Conservation (phyloP, 441 rosid genomes). For the Jatropha podagrica region DNA sequence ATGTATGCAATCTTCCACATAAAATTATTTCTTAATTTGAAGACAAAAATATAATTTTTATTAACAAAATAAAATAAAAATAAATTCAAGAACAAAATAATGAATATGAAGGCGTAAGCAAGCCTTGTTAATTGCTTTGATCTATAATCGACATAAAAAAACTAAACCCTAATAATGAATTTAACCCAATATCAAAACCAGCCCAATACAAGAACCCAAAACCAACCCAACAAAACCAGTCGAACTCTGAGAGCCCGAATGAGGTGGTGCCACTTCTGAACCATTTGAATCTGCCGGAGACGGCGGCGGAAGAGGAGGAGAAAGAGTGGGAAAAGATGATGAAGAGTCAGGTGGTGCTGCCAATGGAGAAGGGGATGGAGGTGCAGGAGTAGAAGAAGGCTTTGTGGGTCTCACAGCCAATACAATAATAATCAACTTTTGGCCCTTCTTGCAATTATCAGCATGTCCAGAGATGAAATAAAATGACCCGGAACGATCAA, state of each 20-base stretch:
- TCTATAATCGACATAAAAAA: not conserved
- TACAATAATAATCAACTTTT: conserved; percentile 54
- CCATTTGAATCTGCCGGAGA: conserved; percentile 7
- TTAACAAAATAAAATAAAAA: not conserved
- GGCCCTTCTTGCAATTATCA: conserved; percentile 63
- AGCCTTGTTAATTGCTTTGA: not conserved
- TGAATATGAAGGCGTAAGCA: not conserved
- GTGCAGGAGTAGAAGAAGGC: conserved; percentile 16
- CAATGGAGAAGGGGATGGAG: conserved; percentile 28
- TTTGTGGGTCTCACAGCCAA: conserved; percentile 50
- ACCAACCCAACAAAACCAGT: conserved; percentile 26
- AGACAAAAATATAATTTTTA: too few species aligned
- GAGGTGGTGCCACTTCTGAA: conserved; percentile 28
- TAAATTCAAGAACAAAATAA: not conserved
- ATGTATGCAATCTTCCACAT: too few species aligned
- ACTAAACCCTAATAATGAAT: conserved; percentile 18
- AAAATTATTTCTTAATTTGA: too few species aligned
- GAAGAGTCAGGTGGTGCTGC: not conserved
- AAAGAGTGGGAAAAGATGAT: not conserved
- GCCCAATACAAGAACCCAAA: conserved; percentile 25
- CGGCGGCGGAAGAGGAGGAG: conserved; percentile 11
- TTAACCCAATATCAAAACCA: conserved; percentile 23
- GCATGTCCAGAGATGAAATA: conserved; percentile 64
- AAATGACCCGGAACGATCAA: conserved; percentile 71
- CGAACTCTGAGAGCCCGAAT: conserved; percentile 35